A percentile compares a stretch with the other conserved stretches of the same genome.
phyloP scores from a whole-genome alignment of 495 filamentous ascomycete genomes.

The Talaromyces adpressus region DNA sequence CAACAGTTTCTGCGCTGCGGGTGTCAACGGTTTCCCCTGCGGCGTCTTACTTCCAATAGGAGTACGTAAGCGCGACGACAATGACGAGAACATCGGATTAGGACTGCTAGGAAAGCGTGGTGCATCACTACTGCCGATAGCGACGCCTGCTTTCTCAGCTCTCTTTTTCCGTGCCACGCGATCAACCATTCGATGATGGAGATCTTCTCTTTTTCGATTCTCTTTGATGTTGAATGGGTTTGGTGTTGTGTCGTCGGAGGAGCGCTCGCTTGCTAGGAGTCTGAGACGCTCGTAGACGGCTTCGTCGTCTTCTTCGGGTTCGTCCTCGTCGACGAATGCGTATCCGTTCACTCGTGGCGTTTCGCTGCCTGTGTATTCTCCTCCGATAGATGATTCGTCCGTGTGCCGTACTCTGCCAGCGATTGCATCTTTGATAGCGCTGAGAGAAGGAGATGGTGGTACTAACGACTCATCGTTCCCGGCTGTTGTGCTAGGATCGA shows the following conservation, averaged over 20 bases:
- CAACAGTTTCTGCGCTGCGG: constrained; percentile 75
- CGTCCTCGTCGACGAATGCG: constrained; percentile 83
- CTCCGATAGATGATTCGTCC: constrained; percentile 50
- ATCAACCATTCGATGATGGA: constrained; percentile 91
- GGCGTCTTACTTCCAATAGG: constrained; percentile 11
- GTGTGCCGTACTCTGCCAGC: constrained; percentile 59
- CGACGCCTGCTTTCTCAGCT: constrained; percentile 34
- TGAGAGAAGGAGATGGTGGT: constrained; percentile 74
- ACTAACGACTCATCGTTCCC: constrained; percentile 23
- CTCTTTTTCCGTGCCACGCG: constrained; percentile 68
- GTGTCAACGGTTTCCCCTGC: constrained; percentile 39
- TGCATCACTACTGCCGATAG: constrained; percentile 44
- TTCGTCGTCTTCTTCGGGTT: constrained; percentile 33
- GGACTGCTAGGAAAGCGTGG: constrained; percentile 73
- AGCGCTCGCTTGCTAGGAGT: constrained; percentile 20
- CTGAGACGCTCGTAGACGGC: constrained; percentile 13
- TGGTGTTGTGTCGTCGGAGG: constrained; percentile 55
- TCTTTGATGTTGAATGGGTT: constrained; percentile 81
- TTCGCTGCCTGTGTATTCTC: constrained; percentile 57
- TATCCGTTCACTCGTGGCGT: constrained; percentile 91
- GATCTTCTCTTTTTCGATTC: constrained; percentile 67
- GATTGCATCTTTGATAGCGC: constrained; percentile 80
- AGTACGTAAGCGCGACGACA: constrained; percentile 41
- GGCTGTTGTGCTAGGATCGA: constrained; percentile 18
- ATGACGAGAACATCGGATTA: constrained; percentile 45